Evolutionary conservation across 306 rosid genomes (phyloP).

Genomic region (Datisca glomerata): DNA sequence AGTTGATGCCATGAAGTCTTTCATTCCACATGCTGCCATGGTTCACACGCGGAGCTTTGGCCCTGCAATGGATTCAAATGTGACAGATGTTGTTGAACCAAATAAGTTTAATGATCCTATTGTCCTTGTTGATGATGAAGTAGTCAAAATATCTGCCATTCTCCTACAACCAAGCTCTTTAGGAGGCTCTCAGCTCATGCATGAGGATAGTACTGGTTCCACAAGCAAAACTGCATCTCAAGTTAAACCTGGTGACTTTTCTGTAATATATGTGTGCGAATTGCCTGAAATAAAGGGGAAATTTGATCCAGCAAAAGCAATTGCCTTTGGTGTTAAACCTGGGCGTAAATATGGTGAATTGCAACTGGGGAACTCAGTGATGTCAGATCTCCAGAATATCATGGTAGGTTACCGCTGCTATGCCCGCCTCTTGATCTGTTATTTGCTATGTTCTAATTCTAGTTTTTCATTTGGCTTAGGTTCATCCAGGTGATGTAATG

Average conservation of each 20-base stretch:
- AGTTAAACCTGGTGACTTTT: slow-evolving; percentile 71
- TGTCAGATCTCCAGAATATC: slow-evolving; percentile 57
- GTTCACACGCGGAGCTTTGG: slow-evolving; percentile 90
- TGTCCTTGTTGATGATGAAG: slow-evolving; percentile 69
- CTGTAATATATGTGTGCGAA: slow-evolving; percentile 80
- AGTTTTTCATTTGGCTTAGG: slow-evolving; percentile 25
- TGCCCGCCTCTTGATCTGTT: slow-evolving; percentile 5
- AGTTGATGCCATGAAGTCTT: slow-evolving; percentile 77
- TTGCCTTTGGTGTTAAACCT: slow-evolving; percentile 59
- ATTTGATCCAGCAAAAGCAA: slow-evolving; percentile 67
- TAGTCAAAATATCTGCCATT: slow-evolving; percentile 81
- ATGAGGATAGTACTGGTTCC: slow-evolving; percentile 9
- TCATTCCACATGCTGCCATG: slow-evolving; percentile 90
- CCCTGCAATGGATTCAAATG: slow-evolving; percentile 18
- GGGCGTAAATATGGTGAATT: slow-evolving; percentile 76
- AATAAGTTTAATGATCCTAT: slow-evolving; percentile 38
- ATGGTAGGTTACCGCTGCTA: slow-evolving; percentile 34
- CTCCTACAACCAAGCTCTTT: slow-evolving; percentile 45
- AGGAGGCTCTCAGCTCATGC: slow-evolving; percentile 11
- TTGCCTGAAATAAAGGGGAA: slow-evolving; percentile 85
- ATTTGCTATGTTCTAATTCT: neutral
- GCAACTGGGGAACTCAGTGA: slow-evolving; percentile 70
- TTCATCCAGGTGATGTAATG: slow-evolving; percentile 90
- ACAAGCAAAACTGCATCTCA: slow-evolving; percentile 14
- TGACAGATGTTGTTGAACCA: slow-evolving; percentile 13